These are phyloP conservation scores for Ballota nigra DNA, from an alignment of 257 asterid genomes.

Conservation along the genomic window DNA sequence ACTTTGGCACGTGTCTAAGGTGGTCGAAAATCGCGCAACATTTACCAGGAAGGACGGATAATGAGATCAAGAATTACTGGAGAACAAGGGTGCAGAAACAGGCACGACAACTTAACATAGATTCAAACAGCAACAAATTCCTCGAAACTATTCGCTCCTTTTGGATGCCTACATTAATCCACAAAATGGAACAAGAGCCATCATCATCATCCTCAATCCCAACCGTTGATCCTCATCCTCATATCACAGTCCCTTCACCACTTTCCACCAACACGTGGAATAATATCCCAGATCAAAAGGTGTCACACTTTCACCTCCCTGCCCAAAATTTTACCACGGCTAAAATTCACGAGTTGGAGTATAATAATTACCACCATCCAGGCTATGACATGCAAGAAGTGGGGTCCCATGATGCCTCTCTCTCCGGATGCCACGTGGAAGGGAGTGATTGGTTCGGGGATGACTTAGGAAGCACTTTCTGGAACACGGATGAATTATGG, in stretches of 20 bases:
- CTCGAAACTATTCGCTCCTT: conserved; percentile 55
- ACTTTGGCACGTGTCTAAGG: conserved; percentile 18
- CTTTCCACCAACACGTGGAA: conserved; percentile 19
- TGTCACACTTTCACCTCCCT: background rate
- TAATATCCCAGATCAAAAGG: background rate
- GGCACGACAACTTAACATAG: conserved; percentile 71
- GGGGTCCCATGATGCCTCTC: conserved; percentile 26
- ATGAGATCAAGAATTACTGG: conserved; percentile 90
- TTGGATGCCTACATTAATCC: conserved; percentile 83
- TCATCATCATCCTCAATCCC: conserved; percentile 27
- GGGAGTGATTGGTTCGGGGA: conserved; percentile 48
- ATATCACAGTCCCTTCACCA: conserved; percentile 12
- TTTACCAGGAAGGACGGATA: conserved; percentile 84
- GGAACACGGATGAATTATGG: conserved; percentile 71
- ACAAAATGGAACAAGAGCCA: conserved; percentile 48
- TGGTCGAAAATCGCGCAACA: conserved; percentile 86
- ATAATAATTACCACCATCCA: conserved; percentile 34
- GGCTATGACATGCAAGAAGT: conserved; percentile 36
- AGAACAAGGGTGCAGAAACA: conserved; percentile 88
- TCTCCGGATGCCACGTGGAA: conserved; percentile 43
- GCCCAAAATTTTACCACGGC: conserved; percentile 12
- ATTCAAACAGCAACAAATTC: conserved; percentile 72
- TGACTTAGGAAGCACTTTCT: conserved; percentile 37
- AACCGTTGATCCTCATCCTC: background rate
- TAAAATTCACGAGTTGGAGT: conserved; percentile 4